These are phyloP conservation scores for Quercus lobata DNA, from an alignment of 331 rosid genomes.

Conservation along the genomic window DNA sequence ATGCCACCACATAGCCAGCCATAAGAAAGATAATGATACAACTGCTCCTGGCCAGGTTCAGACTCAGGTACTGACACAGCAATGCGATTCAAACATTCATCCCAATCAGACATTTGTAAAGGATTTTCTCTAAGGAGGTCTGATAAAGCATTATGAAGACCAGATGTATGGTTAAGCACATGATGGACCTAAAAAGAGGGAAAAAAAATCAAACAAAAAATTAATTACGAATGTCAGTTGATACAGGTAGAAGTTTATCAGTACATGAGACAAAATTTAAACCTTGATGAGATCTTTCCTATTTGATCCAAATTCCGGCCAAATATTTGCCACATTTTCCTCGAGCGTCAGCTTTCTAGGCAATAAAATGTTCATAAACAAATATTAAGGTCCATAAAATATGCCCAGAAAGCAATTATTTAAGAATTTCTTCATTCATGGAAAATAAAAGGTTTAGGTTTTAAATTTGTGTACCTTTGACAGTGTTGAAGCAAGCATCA, in stretches of 20 bases:
- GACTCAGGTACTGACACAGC: constrained; percentile 78
- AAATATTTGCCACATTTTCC: constrained; percentile 72
- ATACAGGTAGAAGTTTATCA: neutral
- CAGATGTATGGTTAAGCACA: constrained; percentile 95
- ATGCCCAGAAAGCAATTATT: neutral
- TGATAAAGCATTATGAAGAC: constrained; percentile 88
- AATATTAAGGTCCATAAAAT: neutral
- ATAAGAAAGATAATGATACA: constrained; percentile 77
- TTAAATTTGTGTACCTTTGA: neutral
- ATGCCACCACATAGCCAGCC: constrained; percentile 99
- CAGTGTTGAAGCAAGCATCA: neutral
- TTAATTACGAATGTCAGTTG: neutral
- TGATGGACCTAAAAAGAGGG: constrained; percentile 71
- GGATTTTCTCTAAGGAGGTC: constrained; percentile 56
- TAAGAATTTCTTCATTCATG: too few relatives aligned
- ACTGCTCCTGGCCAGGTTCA: constrained; percentile 87
- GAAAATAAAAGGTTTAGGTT: too few relatives aligned
- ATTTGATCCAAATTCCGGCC: constrained; percentile 90
- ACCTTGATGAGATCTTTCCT: constrained; percentile 85
- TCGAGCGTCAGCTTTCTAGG: constrained; percentile 77
- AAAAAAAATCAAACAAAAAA: constrained; percentile 1
- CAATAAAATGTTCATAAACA: constrained; percentile 13
- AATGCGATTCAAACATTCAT: constrained; percentile 64
- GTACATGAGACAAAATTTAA: constrained; percentile 14
- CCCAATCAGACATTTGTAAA: constrained; percentile 72